Base-by-base conservation (phyloP, 2,329 filamentous ascomycete species). In the Beauveria bassiana region DNA sequence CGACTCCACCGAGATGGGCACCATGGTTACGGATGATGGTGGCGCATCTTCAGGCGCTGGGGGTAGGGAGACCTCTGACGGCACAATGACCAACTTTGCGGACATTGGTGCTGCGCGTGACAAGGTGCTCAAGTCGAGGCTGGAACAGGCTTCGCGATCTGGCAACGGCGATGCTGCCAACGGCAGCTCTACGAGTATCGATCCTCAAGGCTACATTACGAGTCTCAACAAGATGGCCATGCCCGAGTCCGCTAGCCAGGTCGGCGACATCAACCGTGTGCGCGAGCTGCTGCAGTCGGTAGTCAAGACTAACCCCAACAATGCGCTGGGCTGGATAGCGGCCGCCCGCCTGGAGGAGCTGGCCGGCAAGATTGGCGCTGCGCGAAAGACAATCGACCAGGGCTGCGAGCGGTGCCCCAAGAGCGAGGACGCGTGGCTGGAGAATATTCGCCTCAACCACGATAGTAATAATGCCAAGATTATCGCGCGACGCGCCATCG, bases 81-180 rank as follows among this genome's bases (percentile, higher is more conserved):
- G 93, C 2, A 96, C 92, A 1, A 95, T 96, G 85, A 99, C 93
- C 12, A 97, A 99, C 72, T 99, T 99, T 72, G 93, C 93, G 50
- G 90, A 96, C 73, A 98, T 99, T 65, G 95, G 96, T 75, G 92
- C 93, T 50, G 96, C 95, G 22, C 87, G 95, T 77, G 91, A 97
- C 78, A 97, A 96, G 75, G 95, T 97, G 46, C 82, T 99, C 59
- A 89, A 96, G 72, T 93, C 96, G n/a, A 87, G 91, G 67, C 80
- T 99, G 47, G 93, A 98, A 69, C 90, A 96, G 71, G 93, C 92
- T 8, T 93, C 91, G 5, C 84, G 88, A 65, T 86, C 81, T 22
- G 85, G 87, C 31, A 59, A 40, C 28, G 86, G 83, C 20, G 87
- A 84, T 14, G 85, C 88, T 5, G 79, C 86, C 5, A 83, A 83